phyloP scores from a whole-genome alignment of 73 alveolate species.

The Paramecium caudatum region DNA sequence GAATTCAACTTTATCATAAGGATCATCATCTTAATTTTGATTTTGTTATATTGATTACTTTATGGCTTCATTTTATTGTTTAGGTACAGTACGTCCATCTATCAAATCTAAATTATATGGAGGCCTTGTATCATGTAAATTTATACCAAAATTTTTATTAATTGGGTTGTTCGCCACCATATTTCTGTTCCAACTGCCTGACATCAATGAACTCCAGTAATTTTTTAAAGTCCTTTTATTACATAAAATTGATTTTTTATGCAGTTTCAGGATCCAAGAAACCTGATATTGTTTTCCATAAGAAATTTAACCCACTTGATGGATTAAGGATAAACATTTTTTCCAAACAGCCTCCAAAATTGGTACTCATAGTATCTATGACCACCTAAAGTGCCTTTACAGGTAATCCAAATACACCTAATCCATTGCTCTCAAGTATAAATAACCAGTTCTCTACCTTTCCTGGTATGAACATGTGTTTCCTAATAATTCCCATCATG shows the following conservation, averaged over 20 bases:
- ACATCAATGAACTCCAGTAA: conserved; percentile 5
- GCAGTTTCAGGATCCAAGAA: conserved; percentile 62
- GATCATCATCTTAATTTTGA: background rate
- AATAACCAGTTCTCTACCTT: conserved; percentile 78
- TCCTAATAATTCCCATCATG: conserved; percentile 66
- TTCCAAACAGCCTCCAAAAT: conserved; percentile 68
- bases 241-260: conserved; percentile 49
- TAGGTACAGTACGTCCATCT: conserved; percentile 44
- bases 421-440: conserved; percentile 69
- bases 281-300: conserved; percentile 60
- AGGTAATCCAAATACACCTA: conserved; percentile 71
- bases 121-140: background rate
- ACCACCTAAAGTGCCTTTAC: conserved; percentile 70
- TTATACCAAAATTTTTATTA: conserved; percentile 17
- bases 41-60: too few species aligned
- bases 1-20: conserved; percentile 13
- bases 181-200: conserved; percentile 60
- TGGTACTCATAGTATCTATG: conserved; percentile 63
- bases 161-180: conserved; percentile 69
- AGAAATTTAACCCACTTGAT: conserved; percentile 50
- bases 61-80: background rate
- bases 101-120: conserved; percentile 56
- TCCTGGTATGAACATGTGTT: conserved; percentile 71
- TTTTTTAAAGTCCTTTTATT: conserved; percentile 6
- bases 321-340: conserved; percentile 66